These are phyloP conservation scores for Casuarina cunninghamiana DNA, from an alignment of 306 rosid genomes.

Conservation along the genomic window DNA sequence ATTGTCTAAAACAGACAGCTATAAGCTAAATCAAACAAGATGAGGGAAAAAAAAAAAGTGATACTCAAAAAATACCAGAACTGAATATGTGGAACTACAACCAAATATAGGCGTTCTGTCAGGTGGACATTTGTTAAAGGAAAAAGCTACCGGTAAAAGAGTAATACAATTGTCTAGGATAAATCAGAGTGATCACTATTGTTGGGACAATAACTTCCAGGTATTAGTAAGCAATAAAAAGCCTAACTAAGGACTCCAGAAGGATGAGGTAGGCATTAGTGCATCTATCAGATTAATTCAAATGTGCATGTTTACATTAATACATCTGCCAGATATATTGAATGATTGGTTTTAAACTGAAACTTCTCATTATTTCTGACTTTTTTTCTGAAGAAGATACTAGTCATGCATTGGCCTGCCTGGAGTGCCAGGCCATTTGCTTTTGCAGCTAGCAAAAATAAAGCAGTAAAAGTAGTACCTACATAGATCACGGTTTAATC, in stretches of 20 bases:
- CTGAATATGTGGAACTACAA: not conserved
- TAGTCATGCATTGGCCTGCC: not conserved
- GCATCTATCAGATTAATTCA: not conserved
- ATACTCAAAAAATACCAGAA: not conserved
- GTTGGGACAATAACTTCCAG: not conserved
- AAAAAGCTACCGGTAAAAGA: not conserved
- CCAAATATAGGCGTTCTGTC: not conserved
- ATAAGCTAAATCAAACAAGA: slow-evolving; percentile 3
- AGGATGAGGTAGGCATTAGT: not conserved
- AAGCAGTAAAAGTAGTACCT: not conserved
- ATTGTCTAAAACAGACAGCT: not conserved
- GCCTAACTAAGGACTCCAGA: not conserved
- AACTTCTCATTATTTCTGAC: not conserved
- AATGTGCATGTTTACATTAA: not conserved
- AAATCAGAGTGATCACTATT: not conserved
- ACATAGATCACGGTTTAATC: no score
- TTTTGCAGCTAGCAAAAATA: not conserved
- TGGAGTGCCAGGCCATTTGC: not conserved
- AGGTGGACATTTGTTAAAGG: not conserved
- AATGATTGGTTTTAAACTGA: not conserved
- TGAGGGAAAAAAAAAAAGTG: not conserved
- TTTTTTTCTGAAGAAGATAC: not conserved
- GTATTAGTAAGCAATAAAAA: not conserved
- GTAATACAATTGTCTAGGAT: not conserved
- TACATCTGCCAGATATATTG: not conserved